Conservation (phyloP, 2,329 filamentous ascomycete species). For the Xylariaceae sp. region DNA sequence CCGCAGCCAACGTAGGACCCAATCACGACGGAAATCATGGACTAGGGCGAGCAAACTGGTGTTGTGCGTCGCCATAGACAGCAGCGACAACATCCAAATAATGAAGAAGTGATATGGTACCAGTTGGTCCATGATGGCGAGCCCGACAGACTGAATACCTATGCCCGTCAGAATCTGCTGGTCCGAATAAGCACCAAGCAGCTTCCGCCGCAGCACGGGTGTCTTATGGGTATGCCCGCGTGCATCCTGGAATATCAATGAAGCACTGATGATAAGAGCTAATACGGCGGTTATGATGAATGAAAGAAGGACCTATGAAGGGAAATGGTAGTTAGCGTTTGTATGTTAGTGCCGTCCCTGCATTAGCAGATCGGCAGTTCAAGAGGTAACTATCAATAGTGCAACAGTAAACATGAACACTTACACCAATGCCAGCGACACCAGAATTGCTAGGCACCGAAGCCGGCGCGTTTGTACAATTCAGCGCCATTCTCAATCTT, state of each 20-base stretch:
- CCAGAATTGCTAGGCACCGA: conserved; percentile 43
- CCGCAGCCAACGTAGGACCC: conserved; percentile 62
- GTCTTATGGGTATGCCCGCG: conserved; percentile 32
- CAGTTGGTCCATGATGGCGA: conserved; percentile 55
- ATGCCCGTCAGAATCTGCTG: conserved; percentile 67
- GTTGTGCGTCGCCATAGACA: conserved; percentile 64
- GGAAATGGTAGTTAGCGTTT: conserved; percentile 2
- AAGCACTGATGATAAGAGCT: conserved; percentile 51
- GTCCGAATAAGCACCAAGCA: conserved; percentile 62
- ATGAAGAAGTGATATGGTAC: conserved; percentile 68
- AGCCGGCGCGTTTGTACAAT: conserved; percentile 39
- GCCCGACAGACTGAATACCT: conserved; percentile 61
- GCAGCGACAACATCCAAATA: conserved; percentile 63
- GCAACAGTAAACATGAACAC: conserved; percentile 19
- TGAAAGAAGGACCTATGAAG: conserved; percentile 55
- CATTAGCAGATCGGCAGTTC: conserved; percentile 8
- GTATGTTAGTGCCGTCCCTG: conserved; percentile 7
- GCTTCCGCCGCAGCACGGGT: conserved; percentile 56
- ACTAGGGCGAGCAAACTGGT: conserved; percentile 61
- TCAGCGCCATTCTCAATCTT: conserved; percentile 18
- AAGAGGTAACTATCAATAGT: background rate
- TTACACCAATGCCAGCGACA: conserved; percentile 48
- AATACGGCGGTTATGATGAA: conserved; percentile 62
- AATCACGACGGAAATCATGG: conserved; percentile 62
- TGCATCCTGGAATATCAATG: conserved; percentile 54